Evolutionary conservation across 306 rosid genomes (phyloP).

Genomic region (Castanopsis chinensis): DNA sequence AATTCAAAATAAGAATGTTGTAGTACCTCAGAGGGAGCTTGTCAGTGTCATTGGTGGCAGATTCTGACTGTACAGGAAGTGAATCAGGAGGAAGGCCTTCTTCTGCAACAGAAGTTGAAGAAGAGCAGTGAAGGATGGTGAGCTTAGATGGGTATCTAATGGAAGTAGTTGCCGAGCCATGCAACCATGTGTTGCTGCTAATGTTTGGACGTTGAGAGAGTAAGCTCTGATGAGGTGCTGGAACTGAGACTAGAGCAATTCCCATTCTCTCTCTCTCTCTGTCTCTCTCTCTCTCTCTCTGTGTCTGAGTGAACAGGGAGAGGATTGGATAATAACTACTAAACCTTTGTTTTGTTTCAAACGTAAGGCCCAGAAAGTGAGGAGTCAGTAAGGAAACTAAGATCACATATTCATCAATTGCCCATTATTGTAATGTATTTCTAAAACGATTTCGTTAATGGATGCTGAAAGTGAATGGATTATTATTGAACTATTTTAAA

Average conservation of each 20-base stretch:
- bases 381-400: too few species aligned
- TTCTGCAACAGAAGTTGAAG: conserved; percentile 47
- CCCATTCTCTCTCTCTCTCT: conserved; percentile 47
- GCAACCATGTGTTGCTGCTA: conserved; percentile 2
- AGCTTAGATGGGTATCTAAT: conserved; percentile 20
- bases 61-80: conserved; percentile 25
- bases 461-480: too few species aligned
- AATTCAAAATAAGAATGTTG: neutral
- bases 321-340: neutral
- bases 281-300: neutral
- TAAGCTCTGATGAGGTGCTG: conserved; percentile 33
- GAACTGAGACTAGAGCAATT: conserved; percentile 44
- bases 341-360: neutral
- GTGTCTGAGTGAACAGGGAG: neutral
- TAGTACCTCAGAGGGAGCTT: conserved; percentile 42
- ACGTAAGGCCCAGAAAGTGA: neutral
- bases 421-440: too few species aligned
- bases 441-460: too few species aligned
- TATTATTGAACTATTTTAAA: too few species aligned
- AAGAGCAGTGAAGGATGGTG: conserved; percentile 34
- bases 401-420: too few species aligned
- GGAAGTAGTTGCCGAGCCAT: conserved; percentile 28
- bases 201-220: conserved; percentile 21
- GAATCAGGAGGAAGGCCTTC: conserved; percentile 44
- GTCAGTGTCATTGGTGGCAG: conserved; percentile 18